A percentile compares a stretch with the other conserved stretches of the same genome.
phyloP scores from a whole-genome alignment of 768 basidiomycete genomes.

The Strobilomyces confusus region DNA sequence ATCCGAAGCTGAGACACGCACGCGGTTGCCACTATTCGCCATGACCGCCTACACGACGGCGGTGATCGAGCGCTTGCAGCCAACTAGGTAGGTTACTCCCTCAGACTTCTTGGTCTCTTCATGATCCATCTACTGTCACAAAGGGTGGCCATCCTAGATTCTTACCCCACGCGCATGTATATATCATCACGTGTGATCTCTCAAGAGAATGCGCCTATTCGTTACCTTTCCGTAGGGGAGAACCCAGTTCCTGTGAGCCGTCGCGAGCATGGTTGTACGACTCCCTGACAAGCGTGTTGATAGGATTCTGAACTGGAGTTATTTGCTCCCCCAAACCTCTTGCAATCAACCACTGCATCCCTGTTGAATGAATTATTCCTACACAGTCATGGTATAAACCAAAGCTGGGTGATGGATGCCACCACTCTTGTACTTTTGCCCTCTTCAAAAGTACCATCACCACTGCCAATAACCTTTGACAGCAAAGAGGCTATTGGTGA shows the following conservation, averaged over 20 bases:
- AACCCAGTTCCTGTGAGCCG: conserved; percentile 9
- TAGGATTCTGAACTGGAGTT: conserved; percentile 35
- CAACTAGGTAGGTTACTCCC: conserved; percentile 38
- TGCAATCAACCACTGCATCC: conserved; percentile 52
- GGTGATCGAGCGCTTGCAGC: conserved; percentile 42
- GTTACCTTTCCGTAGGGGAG: conserved; percentile 42
- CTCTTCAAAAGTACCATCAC: conserved; percentile 38
- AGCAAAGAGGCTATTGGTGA: conserved; percentile 22
- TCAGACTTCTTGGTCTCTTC: neutral
- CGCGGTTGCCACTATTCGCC: conserved; percentile 44
- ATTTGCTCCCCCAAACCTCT: conserved; percentile 55
- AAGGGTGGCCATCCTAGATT: conserved; percentile 51
- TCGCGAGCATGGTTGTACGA: neutral
- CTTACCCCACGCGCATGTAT: conserved; percentile 49
- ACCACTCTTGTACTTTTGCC: conserved; percentile 43
- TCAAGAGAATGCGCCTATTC: conserved; percentile 45
- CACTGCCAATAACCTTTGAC: conserved; percentile 39
- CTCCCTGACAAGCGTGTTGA: neutral
- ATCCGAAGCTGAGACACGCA: conserved; percentile 45
- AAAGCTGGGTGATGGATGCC: neutral
- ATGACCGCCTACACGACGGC: conserved; percentile 47
- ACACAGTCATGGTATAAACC: neutral
- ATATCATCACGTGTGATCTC: conserved; percentile 34
- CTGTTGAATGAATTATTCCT: conserved; percentile 35
- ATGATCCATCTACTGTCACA: neutral